These are phyloP conservation scores for Shiraia bambusicola DNA, from an alignment of 2,329 filamentous ascomycete species.

Conservation along the genomic window DNA sequence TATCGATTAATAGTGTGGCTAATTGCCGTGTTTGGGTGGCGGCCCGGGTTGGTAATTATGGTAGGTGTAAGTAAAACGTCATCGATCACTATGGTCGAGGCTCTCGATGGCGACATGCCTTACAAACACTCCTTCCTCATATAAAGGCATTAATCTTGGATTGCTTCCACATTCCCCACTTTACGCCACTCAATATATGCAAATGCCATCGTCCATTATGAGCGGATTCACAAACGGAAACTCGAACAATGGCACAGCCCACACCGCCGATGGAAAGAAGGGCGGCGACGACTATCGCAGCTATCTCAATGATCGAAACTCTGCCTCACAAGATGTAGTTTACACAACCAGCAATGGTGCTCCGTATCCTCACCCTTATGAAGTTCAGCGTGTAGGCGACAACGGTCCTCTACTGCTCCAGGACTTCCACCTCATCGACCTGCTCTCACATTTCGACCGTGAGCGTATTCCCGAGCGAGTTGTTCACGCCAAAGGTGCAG, in stretches of 20 bases:
- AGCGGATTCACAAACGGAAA: conserved; percentile 8
- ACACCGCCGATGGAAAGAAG: conserved; percentile 23
- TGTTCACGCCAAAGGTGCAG: conserved; percentile 53
- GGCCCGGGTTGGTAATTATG: too few species aligned
- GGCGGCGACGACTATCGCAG: conserved; percentile 45
- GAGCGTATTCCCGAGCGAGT: conserved; percentile 55
- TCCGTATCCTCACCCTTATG: conserved; percentile 61
- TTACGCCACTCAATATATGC: background rate
- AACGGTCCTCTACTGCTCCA: conserved; percentile 61
- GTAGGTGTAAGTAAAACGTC: too few species aligned
- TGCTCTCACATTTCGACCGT: conserved; percentile 54
- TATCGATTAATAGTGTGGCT: too few species aligned
- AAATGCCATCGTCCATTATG: background rate
- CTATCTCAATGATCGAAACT: conserved; percentile 50
- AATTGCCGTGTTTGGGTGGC: too few species aligned
- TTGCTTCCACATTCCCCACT: too few species aligned
- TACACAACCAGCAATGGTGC: conserved; percentile 61
- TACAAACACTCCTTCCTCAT: background rate
- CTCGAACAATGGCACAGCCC: conserved; percentile 17
- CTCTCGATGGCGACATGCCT: background rate
- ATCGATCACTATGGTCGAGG: too few species aligned
- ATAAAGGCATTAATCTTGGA: background rate
- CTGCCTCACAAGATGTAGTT: conserved; percentile 47
- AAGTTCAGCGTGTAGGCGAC: conserved; percentile 57
- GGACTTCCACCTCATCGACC: conserved; percentile 53